Conservation (phyloP, 768 basidiomycete genomes). For the Tylopilus sp. region DNA sequence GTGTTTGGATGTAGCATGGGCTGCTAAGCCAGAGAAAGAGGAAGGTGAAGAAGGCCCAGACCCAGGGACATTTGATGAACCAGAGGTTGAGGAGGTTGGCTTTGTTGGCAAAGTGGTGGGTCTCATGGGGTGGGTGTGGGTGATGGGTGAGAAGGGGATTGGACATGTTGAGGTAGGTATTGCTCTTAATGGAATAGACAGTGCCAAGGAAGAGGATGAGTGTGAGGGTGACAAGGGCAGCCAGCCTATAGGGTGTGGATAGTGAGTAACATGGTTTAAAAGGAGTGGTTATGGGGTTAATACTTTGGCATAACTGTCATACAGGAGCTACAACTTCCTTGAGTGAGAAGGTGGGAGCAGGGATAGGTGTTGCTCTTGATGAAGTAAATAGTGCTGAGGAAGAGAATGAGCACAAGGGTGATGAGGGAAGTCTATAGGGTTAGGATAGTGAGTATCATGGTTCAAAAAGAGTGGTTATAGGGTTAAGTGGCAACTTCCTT, state of each 20-base stretch:
- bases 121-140: constrained; percentile 59
- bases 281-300: no score
- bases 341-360: no score
- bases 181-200: constrained; percentile 55
- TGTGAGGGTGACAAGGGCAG: constrained; percentile 41
- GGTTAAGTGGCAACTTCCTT: no score
- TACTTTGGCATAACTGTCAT: no score
- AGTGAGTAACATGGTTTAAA: constrained; percentile 13
- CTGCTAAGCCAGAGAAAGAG: constrained; percentile 56
- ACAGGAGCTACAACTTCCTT: no score
- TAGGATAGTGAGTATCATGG: no score
- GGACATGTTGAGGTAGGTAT: constrained; percentile 84
- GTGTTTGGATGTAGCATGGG: constrained; percentile 41
- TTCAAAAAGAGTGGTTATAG: no score
- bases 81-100: constrained; percentile 75
- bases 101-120: constrained; percentile 79
- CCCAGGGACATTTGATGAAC: constrained; percentile 92
- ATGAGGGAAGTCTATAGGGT: no score
- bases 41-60: constrained; percentile 77
- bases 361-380: no score
- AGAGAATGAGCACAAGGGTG: no score
- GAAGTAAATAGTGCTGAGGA: no score
- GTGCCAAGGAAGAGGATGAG: constrained; percentile 58
- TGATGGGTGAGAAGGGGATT: constrained; percentile 65
- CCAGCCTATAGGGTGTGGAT: constrained; percentile 23